Conservation (phyloP, 2,329 filamentous ascomycete species). For the Ophiosphaerella narmari region DNA sequence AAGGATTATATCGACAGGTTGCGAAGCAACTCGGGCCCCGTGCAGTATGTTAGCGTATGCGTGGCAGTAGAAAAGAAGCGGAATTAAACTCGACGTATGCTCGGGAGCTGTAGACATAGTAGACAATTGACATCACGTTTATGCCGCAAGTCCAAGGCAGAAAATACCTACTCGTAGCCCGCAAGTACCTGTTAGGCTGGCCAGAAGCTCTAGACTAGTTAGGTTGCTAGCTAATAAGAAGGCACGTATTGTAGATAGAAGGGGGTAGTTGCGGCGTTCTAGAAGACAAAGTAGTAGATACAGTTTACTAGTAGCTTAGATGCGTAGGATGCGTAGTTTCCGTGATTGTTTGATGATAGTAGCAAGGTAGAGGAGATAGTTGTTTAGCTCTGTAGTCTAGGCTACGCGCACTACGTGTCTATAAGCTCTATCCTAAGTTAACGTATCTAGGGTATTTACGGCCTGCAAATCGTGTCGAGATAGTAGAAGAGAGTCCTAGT, state of each 20-base stretch:
- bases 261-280: conserved; percentile 22
- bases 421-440: conserved; percentile 14
- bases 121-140: too few species aligned
- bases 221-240: conserved; percentile 21
- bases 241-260: conserved; percentile 16
- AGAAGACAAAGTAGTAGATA: conserved; percentile 16
- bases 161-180: too few species aligned
- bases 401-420: conserved; percentile 15
- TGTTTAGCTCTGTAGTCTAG: conserved; percentile 24
- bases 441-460: conserved; percentile 11
- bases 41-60: too few species aligned
- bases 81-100: too few species aligned
- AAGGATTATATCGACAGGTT: too few species aligned
- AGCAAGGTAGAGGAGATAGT: conserved; percentile 20
- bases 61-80: too few species aligned
- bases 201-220: conserved; percentile 18
- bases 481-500: conserved; percentile 18
- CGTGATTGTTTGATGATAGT: conserved; percentile 21
- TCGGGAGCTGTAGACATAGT: too few species aligned
- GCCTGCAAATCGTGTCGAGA: conserved; percentile 14
- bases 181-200: too few species aligned
- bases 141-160: too few species aligned
- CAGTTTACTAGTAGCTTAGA: conserved; percentile 19
- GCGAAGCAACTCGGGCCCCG: too few species aligned
- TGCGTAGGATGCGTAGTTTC: conserved; percentile 24